Evolutionary conservation across 257 asterid species (phyloP), one percentile per base, ranked within the genome.

Genomic region (Solanum infundibuliforme): DNA sequence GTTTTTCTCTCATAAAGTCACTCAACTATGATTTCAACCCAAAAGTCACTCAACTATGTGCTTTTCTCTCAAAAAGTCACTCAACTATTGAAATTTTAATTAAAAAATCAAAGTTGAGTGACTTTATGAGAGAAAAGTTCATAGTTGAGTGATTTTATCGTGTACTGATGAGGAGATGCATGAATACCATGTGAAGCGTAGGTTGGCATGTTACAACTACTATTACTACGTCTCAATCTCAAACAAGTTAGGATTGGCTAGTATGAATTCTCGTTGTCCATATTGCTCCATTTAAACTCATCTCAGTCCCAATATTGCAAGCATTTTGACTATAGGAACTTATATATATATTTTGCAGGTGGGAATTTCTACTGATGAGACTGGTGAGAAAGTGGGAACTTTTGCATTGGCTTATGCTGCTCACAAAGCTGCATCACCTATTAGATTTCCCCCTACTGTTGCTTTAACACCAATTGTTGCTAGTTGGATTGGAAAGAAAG

Each of bases 391-490:
- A 62, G 99, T 97, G 23, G 99, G 99, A 87, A 96, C 99, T 46
- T 94, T 96, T 87, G 99, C 99, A 14, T 90, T 96, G 91, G 98
- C 99, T 10, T 97, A 97, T 85, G 99, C 99, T 7, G 99, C 98
- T 12, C 99, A 96, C 89, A 97, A 97, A 91, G 99, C 99, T 43
- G 99, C 99, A 48, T 97, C 99, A 21, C 99, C 99, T 3, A 97
- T 96, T 71, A 93, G 98, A 83, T 97, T 97, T 77, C 99, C 99
- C 3, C 99, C 99, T 5, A 96, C 98, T 12, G 99, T 96, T 34
- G 99, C 99, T 75, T 97, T 97, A 83, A 96, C 99, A 5, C 99
- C 98, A 21, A 85, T 94, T 41, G 99, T 97, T 90, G 98, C 98
- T 85, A 46, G 91, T 91, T 97, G 99, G 99, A 96, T 96, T 69